Percentiles rank a stretch among this genome's conserved stretches.
These are phyloP conservation scores for Ceratocystis eucalypticola DNA, from an alignment of 2,329 filamentous ascomycete species.

Conservation along the genomic window DNA sequence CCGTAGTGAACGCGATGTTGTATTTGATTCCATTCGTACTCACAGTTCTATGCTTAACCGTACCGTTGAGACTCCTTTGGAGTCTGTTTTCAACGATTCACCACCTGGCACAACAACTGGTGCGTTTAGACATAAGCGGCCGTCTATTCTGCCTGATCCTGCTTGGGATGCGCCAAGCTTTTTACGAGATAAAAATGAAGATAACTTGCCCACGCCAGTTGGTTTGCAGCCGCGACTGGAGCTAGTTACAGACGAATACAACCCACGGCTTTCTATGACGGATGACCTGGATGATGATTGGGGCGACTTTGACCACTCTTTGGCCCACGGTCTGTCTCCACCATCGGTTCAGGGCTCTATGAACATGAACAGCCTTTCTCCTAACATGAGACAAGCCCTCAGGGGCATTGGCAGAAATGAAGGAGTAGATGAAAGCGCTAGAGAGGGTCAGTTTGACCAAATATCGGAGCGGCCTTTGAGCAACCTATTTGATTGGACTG, in stretches of 20 bases:
- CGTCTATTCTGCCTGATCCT: slow-evolving; percentile 17
- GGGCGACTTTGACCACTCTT: slow-evolving; percentile 41
- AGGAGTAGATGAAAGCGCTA: slow-evolving; percentile 20
- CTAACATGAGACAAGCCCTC: slow-evolving; percentile 41
- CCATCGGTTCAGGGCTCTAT: slow-evolving; percentile 38
- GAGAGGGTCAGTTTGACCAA: slow-evolving; percentile 14
- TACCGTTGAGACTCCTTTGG: slow-evolving; percentile 55
- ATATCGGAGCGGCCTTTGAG: slow-evolving; percentile 42
- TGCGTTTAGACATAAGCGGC: slow-evolving; percentile 13
- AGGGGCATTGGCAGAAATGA: slow-evolving; percentile 38
- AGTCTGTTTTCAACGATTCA: slow-evolving; percentile 72
- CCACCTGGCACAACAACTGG: slow-evolving; percentile 44
- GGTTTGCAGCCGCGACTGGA: slow-evolving; percentile 13
- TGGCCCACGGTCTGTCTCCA: slow-evolving; percentile 45
- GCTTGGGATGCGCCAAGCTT: slow-evolving; percentile 19
- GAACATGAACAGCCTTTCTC: slow-evolving; percentile 40
- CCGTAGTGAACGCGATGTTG: slow-evolving; percentile 50
- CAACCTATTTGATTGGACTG: slow-evolving; percentile 68
- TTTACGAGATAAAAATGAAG: slow-evolving; percentile 45
- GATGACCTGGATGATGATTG: slow-evolving; percentile 53
- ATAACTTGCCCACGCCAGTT: slow-evolving; percentile 34
- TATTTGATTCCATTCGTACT: slow-evolving; percentile 65
- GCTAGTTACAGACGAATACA: slow-evolving; percentile 11
- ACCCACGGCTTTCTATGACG: slow-evolving; percentile 39
- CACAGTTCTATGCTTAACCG: slow-evolving; percentile 52